Evolutionary conservation across 176 grass and related monocot species (phyloP).

Genomic region (barley (Hordeum vulgare)): DNA sequence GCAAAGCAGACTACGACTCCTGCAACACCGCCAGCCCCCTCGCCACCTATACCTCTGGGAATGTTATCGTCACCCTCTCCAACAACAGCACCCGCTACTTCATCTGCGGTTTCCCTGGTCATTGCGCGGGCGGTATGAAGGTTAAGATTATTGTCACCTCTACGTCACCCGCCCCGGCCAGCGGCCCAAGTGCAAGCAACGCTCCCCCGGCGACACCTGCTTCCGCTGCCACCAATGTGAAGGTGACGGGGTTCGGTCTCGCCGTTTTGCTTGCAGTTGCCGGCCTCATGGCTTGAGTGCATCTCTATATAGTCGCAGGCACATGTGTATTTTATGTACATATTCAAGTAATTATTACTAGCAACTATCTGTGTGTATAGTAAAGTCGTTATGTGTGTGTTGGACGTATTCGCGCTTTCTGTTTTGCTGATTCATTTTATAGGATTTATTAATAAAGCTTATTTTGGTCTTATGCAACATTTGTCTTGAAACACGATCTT

Average conservation of each 20-base stretch:
- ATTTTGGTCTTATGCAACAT: too few relatives aligned
- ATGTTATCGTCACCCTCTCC: slow-evolving; percentile 15
- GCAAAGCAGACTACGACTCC: slow-evolving; percentile 26
- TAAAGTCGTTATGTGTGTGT: too few relatives aligned
- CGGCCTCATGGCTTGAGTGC: slow-evolving; percentile 13
- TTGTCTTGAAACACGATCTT: too few relatives aligned
- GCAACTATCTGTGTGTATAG: too few relatives aligned
- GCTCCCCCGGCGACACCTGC: not conserved
- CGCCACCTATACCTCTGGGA: slow-evolving; percentile 20
- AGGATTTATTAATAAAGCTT: too few relatives aligned
- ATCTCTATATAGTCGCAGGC: not conserved
- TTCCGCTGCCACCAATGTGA: not conserved
- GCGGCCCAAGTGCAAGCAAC: not conserved
- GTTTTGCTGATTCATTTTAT: too few relatives aligned
- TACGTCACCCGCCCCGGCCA: not conserved
- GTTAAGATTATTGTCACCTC: slow-evolving; percentile 32
- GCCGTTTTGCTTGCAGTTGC: not conserved
- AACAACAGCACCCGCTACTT: slow-evolving; percentile 38
- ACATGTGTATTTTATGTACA: not conserved
- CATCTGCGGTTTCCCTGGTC: slow-evolving; percentile 42
- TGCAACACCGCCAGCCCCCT: slow-evolving; percentile 22
- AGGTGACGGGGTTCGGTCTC: not conserved
- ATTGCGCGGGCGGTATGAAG: slow-evolving; percentile 57
- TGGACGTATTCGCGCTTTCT: too few relatives aligned
- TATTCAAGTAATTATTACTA: too few relatives aligned